These are phyloP conservation scores for Theobroma cacao DNA, from an alignment of 345 rosid species.

Conservation along the genomic window DNA sequence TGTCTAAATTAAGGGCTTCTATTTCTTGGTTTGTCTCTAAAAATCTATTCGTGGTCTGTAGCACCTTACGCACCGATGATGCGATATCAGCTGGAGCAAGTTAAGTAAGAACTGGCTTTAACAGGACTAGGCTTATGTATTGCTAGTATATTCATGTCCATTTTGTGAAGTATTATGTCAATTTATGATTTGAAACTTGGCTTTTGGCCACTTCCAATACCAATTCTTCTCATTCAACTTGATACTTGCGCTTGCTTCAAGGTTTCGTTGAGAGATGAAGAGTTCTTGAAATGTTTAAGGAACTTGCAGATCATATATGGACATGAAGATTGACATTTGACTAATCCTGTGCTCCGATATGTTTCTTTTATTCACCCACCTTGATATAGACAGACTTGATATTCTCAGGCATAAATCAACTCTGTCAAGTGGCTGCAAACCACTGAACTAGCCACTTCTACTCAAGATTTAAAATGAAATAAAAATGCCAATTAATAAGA, in stretches of 20 bases:
- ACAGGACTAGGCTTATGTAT: conserved; percentile 4
- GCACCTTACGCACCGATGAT: conserved; percentile 16
- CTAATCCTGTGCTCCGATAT: neutral
- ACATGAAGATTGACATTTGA: neutral
- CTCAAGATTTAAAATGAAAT: neutral
- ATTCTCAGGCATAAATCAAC: neutral
- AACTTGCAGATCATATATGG: neutral
- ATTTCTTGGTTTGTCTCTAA: conserved; percentile 7
- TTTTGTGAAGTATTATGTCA: neutral
- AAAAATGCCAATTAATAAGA: neutral
- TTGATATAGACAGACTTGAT: neutral
- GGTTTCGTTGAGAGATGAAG: neutral
- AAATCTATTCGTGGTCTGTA: neutral
- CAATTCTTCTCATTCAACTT: neutral
- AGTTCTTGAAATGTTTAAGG: neutral
- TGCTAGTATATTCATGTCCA: neutral
- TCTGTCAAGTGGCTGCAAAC: neutral
- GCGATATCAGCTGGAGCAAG: conserved; percentile 18
- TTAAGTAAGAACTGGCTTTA: conserved; percentile 14
- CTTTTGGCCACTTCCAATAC: neutral
- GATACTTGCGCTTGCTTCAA: neutral
- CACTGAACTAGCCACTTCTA: neutral
- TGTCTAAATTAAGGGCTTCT: conserved; percentile 12
- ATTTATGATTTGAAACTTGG: neutral
- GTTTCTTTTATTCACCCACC: neutral